Base-by-base conservation (phyloP, 768 basidiomycete genomes). In the Mycena amicta region DNA sequence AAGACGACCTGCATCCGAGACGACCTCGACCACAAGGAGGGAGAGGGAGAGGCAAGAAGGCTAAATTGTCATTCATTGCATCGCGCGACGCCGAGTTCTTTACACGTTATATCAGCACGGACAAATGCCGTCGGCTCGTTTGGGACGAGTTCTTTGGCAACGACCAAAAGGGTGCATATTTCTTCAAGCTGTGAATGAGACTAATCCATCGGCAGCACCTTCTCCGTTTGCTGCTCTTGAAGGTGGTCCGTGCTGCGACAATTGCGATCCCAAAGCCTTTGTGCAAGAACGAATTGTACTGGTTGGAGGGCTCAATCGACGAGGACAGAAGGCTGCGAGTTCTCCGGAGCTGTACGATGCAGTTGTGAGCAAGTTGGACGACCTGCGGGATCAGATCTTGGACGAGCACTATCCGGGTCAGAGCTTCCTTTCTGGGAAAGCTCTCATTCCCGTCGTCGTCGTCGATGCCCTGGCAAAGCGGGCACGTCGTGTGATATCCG, bases 371-470 rank as follows among this genome's bases (percentile, higher is more conserved):
- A 27, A 29, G 25, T 22, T 51, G 26, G 26, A 51, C 11, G n/a
- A 8, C 25, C 22, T 51, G 8, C 15, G 50, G 22, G 50, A 51
- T 8, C 6, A 51, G 30, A 26, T 51, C 16, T 6, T 51, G 15
- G 25, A 16, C 22, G 26, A 18, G 20, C 18, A 49, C 11, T 60
- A 22, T 5, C 58, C 58, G 2, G 27, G 43, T n/a, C 22, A 26
- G 20, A 26, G 50, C 40, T 55, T 60, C 20, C 53, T 60, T 25
- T 49, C 53, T 25, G 58, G 58, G 2, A 50, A 45, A 16, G 46
- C 45, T 6, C 1, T 58, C 5, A 25, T 62, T 31, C 49, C 56
- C 1, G 52, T 57, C 56, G 18, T 29, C 26, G n/a, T 57, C 20
- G 13, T 57, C 29, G 26, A 53, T 1, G 26, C 16, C 6, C 13